These are phyloP conservation scores for Penicillium palitans DNA, from an alignment of 2,329 filamentous ascomycete genomes.

Conservation along the genomic window DNA sequence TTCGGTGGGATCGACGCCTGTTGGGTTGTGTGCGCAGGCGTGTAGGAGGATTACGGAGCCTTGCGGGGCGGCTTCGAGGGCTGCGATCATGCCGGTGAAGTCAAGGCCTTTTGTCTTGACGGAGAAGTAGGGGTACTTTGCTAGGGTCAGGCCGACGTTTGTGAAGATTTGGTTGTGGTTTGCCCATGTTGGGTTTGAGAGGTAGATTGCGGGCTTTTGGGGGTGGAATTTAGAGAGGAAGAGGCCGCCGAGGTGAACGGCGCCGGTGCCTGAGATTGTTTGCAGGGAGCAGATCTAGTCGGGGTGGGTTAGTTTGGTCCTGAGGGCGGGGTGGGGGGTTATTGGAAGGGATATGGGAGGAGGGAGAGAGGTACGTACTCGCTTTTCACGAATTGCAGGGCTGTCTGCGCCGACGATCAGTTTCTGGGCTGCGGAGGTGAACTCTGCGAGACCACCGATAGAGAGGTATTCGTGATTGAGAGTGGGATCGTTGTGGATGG, in stretches of 20 bases:
- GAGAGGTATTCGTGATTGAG: constrained; percentile 98
- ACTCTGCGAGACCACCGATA: constrained; percentile 81
- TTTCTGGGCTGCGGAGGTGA: constrained; percentile 88
- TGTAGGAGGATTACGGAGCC: constrained; percentile 88
- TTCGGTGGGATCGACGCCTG: constrained; percentile 88
- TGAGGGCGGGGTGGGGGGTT: neutral
- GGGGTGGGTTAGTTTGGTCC: neutral
- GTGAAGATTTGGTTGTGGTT: constrained; percentile 99
- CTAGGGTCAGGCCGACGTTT: constrained; percentile 77
- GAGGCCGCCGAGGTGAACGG: constrained; percentile 86
- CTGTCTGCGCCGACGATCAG: constrained; percentile 80
- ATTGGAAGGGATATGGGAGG: neutral
- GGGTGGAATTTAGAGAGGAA: constrained; percentile 93
- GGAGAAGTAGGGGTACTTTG: constrained; percentile 91
- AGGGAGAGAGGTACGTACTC: constrained; percentile 49
- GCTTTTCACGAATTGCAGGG: constrained; percentile 79
- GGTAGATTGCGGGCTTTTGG: constrained; percentile 71
- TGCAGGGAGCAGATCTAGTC: constrained; percentile 70
- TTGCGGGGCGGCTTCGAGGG: constrained; percentile 69
- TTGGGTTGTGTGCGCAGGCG: constrained; percentile 97
- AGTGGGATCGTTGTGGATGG: constrained; percentile 81
- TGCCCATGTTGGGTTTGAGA: constrained; percentile 95
- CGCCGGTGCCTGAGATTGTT: constrained; percentile 96
- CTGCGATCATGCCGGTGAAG: constrained; percentile 79
- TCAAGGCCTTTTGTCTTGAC: constrained; percentile 86